Conservation (phyloP, 805 yeast species). For the Candida sithepensis region DNA sequence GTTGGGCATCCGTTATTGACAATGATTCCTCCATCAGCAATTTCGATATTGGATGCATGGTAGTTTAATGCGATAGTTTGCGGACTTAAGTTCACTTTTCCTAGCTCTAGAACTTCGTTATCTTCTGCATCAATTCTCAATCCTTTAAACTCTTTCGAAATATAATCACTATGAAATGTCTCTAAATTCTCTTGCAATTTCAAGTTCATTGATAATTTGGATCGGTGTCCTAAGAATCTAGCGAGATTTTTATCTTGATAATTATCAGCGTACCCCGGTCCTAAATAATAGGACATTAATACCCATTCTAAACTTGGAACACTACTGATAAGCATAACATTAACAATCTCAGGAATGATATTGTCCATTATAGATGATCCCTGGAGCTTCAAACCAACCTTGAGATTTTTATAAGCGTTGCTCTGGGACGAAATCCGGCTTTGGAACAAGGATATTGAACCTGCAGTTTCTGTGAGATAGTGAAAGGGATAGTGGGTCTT, state of each 20-base stretch:
- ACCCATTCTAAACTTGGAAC: constrained; percentile 49
- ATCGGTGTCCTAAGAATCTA: constrained; percentile 36
- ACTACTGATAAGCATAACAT: constrained; percentile 37
- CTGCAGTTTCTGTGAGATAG: constrained; percentile 1
- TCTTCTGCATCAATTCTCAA: neutral
- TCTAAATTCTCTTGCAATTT: constrained; percentile 18
- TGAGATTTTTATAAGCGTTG: neutral
- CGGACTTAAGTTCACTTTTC: neutral
- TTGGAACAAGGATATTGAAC: neutral
- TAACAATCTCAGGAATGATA: constrained; percentile 24
- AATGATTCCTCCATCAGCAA: neutral
- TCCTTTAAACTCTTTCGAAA: constrained; percentile 1
- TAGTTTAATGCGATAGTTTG: constrained; percentile 16
- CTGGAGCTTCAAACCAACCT: constrained; percentile 4
- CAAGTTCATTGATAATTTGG: constrained; percentile 25
- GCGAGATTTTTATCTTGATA: constrained; percentile 37
- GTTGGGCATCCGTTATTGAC: neutral
- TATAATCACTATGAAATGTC: constrained; percentile 1
- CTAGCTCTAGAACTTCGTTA: neutral
- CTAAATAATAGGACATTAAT: constrained; percentile 41
- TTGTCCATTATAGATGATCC: constrained; percentile 28
- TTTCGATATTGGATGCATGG: constrained; percentile 15
- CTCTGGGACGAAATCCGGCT: constrained; percentile 1
- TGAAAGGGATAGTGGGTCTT: constrained; percentile 12
- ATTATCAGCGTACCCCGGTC: constrained; percentile 47